Evolutionary conservation across 345 rosid genomes (phyloP).

Genomic region (Excoecaria cochinchinensis): DNA sequence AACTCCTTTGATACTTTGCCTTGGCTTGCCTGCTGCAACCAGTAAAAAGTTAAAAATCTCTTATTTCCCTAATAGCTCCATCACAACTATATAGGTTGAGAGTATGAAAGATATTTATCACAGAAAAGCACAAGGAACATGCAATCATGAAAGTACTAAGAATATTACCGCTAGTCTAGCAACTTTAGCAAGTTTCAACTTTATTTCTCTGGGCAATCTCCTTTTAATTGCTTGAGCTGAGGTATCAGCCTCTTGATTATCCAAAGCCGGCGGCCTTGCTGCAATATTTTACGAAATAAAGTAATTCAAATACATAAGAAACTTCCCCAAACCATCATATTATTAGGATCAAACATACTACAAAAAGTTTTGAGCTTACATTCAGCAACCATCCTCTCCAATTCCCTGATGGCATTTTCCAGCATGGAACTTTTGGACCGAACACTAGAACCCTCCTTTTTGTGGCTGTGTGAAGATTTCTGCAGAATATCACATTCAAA

Average conservation of each 20-base stretch:
- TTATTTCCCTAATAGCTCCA: slow-evolving; percentile 16
- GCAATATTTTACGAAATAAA: slow-evolving; percentile 29
- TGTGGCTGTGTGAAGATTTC: slow-evolving; percentile 48
- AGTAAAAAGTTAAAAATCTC: slow-evolving; percentile 13
- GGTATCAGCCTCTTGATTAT: slow-evolving; percentile 74
- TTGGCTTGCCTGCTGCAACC: slow-evolving; percentile 64
- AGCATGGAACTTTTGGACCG: slow-evolving; percentile 65
- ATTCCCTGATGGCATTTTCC: slow-evolving; percentile 85
- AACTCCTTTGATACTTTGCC: slow-evolving; percentile 79
- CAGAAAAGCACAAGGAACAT: neutral
- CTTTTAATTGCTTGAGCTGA: slow-evolving; percentile 72
- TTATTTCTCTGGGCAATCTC: slow-evolving; percentile 70
- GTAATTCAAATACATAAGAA: slow-evolving; percentile 5
- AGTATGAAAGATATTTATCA: neutral
- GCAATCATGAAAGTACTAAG: neutral
- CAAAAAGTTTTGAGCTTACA: slow-evolving; percentile 49
- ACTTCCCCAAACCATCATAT: neutral
- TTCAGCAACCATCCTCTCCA: slow-evolving; percentile 87
- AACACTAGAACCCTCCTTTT: slow-evolving; percentile 56
- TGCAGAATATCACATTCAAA: slow-evolving; percentile 29
- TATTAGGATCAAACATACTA: slow-evolving; percentile 3
- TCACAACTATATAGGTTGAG: neutral
- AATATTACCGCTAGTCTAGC: slow-evolving; percentile 71
- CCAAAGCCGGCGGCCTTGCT: slow-evolving; percentile 80
- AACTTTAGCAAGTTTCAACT: slow-evolving; percentile 67